These are phyloP conservation scores for Chalara sp. DNA, from an alignment of 2,329 filamentous ascomycete genomes.

Conservation along the genomic window DNA sequence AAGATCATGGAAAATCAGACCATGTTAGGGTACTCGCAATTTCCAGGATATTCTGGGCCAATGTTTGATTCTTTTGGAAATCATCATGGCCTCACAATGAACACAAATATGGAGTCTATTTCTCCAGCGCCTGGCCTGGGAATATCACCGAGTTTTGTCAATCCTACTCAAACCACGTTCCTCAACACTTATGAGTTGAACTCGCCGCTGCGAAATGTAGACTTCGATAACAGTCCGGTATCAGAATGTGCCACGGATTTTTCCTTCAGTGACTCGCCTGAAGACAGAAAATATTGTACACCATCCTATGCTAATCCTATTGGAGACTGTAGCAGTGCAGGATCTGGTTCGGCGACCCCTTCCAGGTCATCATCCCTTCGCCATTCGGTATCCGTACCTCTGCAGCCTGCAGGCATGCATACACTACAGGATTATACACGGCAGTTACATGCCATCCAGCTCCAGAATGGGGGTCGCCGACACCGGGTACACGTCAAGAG, in stretches of 20 bases:
- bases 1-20: slow-evolving; percentile 6
- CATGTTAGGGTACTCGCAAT: slow-evolving; percentile 3
- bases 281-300: neutral
- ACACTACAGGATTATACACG: neutral
- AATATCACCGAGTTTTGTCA: slow-evolving; percentile 15
- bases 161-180: slow-evolving; percentile 21
- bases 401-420: neutral
- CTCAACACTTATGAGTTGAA: slow-evolving; percentile 13
- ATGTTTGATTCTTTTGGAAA: slow-evolving; percentile 5
- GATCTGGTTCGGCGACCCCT: neutral
- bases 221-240: slow-evolving; percentile 7
- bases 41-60: slow-evolving; percentile 2
- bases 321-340: neutral
- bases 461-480: too few species aligned
- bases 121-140: slow-evolving; percentile 13
- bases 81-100: slow-evolving; percentile 10
- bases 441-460: too few species aligned
- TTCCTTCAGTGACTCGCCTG: neutral
- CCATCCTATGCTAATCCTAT: neutral
- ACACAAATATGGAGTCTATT: slow-evolving; percentile 9
- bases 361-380: neutral
- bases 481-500: neutral
- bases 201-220: slow-evolving; percentile 10
- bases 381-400: neutral
- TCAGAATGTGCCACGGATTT: slow-evolving; percentile 6